Evolutionary conservation across 768 basidiomycete genomes (phyloP).

Genomic region (Sutorius australiensis): DNA sequence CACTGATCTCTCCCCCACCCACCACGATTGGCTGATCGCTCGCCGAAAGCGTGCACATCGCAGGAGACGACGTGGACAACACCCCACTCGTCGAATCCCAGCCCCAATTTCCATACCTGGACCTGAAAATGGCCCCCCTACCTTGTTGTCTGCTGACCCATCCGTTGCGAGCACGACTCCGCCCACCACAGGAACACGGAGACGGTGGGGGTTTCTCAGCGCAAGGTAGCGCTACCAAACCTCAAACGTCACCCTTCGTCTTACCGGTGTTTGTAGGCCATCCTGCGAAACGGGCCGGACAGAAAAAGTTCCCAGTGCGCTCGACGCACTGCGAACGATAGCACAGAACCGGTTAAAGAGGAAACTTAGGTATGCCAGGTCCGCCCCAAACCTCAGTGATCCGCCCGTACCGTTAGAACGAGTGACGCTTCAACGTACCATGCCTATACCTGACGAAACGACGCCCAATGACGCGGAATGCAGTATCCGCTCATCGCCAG

Average conservation of each 20-base stretch:
- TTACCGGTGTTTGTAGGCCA: slow-evolving; percentile 10
- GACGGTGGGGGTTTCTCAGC: slow-evolving; percentile 17
- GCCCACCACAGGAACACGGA: neutral
- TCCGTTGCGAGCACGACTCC: slow-evolving; percentile 1
- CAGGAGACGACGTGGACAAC: slow-evolving; percentile 11
- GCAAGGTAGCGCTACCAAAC: slow-evolving; percentile 12
- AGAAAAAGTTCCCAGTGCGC: slow-evolving; percentile 1
- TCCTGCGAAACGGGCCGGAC: slow-evolving; percentile 2
- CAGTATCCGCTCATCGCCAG: neutral
- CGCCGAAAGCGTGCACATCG: slow-evolving; percentile 24
- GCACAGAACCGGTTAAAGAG: slow-evolving; percentile 19
- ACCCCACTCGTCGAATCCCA: slow-evolving; percentile 3
- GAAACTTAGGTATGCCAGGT: slow-evolving; percentile 20
- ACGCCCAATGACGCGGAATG: neutral
- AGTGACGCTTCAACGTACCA: neutral
- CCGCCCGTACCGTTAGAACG: neutral
- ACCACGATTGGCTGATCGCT: neutral
- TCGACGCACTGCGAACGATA: slow-evolving; percentile 9
- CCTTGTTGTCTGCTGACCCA: neutral
- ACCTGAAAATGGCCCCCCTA: neutral
- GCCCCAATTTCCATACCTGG: slow-evolving; percentile 13
- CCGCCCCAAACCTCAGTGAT: slow-evolving; percentile 21
- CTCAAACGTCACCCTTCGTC: neutral
- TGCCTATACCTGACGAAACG: neutral
- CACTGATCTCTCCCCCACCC: neutral